Evolutionary conservation across 192 early-diverging fungal genomes (phyloP).

Genomic region (Umbelopsis sp.): DNA sequence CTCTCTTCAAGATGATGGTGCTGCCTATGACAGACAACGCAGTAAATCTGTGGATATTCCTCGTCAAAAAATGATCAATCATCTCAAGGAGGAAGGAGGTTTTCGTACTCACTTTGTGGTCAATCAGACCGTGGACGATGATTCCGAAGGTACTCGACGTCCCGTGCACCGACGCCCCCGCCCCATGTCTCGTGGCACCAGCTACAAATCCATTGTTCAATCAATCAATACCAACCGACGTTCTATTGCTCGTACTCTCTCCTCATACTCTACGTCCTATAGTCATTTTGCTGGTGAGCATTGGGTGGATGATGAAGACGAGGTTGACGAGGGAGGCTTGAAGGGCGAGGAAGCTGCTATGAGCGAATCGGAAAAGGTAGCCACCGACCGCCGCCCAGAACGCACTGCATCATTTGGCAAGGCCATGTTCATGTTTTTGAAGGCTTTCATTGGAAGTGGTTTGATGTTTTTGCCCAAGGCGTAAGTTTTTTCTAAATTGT

Average conservation of each 20-base stretch:
- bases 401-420: slow-evolving; percentile 51
- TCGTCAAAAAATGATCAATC: slow-evolving; percentile 27
- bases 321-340: background rate
- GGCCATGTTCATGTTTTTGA: slow-evolving; percentile 64
- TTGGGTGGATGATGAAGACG: background rate
- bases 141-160: background rate
- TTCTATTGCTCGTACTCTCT: slow-evolving; percentile 24
- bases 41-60: slow-evolving; percentile 51
- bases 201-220: slow-evolving; percentile 12
- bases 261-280: slow-evolving; percentile 30
- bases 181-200: slow-evolving; percentile 14
- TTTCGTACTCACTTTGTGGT: slow-evolving; percentile 88
- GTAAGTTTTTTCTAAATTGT: slow-evolving; percentile 24
- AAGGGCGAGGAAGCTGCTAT: background rate
- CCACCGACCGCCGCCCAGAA: slow-evolving; percentile 7
- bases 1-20: background rate
- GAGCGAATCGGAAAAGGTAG: slow-evolving; percentile 4
- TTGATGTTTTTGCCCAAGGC: slow-evolving; percentile 58
- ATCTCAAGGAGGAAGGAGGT: slow-evolving; percentile 79
- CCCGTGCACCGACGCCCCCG: background rate
- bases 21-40: slow-evolving; percentile 27
- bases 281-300: slow-evolving; percentile 38
- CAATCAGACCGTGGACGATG: slow-evolving; percentile 55
- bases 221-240: background rate
- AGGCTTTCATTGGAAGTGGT: slow-evolving; percentile 67